Evolutionary conservation across 805 yeast genomes (phyloP), one percentile per base, ranked within the genome.

Genomic region (Metschnikowia lochheadii): DNA sequence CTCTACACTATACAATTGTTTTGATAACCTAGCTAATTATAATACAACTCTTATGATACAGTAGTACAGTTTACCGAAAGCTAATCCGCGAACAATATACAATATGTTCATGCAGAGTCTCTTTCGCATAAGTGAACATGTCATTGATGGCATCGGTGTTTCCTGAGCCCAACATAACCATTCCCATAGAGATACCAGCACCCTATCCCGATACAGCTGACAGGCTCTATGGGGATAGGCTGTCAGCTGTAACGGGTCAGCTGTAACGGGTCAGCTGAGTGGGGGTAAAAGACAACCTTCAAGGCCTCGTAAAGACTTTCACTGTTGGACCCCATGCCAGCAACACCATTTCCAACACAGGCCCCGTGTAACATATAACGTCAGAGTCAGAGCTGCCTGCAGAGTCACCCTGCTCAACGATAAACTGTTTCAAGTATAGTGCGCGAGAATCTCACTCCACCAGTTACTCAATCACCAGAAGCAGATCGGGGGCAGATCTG

Each of bases 181-280:
- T 79, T 55, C 99, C 99, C 94, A 94, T 90, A 34, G 94, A 89
- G 58, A 91, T 76, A 40, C 96, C 97, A 31, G 98, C 96, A 41
- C 97, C 96, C 65, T 91, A 96, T 56, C 97, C 96, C 6, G 97
- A 88, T 38, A 89, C 79, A 2, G 97, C 98, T 32, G 94, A 85
- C n/a, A n/a, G n/a, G n/a, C n/a, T n/a, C n/a, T n/a, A n/a, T n/a
- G n/a, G n/a, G n/a, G n/a, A n/a, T n/a, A n/a, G n/a, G n/a, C n/a
- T n/a, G n/a, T n/a, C n/a, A n/a, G n/a, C n/a, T n/a, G n/a, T n/a
- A n/a, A n/a, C n/a, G n/a, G n/a, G n/a, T n/a, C n/a, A n/a, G n/a
- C n/a, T n/a, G n/a, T n/a, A n/a, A n/a, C n/a, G n/a, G n/a, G n/a
- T n/a, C n/a, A n/a, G n/a, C n/a, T n/a, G n/a, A n/a, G n/a, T n/a